Conservation (phyloP, 2,329 filamentous ascomycete genomes). For the Cercospora citrullina region DNA sequence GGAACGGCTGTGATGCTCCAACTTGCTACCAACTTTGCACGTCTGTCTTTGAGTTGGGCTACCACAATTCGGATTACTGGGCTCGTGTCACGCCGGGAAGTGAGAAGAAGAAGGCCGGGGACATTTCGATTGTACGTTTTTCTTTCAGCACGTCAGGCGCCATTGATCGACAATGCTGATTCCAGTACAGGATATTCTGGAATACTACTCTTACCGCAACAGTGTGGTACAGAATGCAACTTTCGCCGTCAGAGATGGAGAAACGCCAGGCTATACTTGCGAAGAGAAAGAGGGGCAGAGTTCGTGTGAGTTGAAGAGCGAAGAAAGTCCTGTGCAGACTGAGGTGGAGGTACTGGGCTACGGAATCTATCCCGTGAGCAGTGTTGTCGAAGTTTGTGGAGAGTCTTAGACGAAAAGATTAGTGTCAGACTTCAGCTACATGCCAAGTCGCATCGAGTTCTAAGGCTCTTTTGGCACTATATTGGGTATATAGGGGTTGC, state of each 20-base stretch:
- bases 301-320: neutral
- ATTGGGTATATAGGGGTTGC: neutral
- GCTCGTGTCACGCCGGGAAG: neutral
- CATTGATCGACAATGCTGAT: too few relatives aligned
- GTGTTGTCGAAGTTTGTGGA: neutral
- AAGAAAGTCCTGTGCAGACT: neutral
- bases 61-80: slow-evolving; percentile 5
- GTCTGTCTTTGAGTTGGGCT: neutral
- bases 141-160: too few relatives aligned
- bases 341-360: neutral
- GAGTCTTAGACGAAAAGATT: neutral
- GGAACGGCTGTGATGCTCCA: slow-evolving; percentile 1
- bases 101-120: neutral
- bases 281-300: neutral
- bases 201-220: slow-evolving; percentile 12
- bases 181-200: neutral
- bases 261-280: neutral
- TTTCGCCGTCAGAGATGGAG: neutral
- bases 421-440: neutral
- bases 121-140: neutral
- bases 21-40: slow-evolving; percentile 7
- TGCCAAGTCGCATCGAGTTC: neutral
- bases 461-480: neutral
- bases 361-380: neutral
- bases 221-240: slow-evolving; percentile 7